These are phyloP conservation scores for Leishmania martiniquensis DNA, from an alignment of 208 protist species.

Conservation along the genomic window DNA sequence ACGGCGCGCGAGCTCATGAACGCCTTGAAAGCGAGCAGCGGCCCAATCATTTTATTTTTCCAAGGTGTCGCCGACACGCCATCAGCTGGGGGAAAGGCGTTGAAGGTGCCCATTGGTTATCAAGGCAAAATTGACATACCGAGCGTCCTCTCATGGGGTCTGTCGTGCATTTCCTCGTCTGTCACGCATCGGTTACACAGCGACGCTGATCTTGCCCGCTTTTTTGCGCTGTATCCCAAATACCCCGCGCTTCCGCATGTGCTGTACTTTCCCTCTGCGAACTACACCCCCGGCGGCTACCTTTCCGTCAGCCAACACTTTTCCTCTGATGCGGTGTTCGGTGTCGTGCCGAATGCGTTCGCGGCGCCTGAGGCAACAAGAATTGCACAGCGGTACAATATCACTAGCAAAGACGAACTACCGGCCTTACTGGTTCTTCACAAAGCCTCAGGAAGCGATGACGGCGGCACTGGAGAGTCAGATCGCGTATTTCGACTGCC, in stretches of 20 bases:
- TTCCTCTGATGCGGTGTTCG: conserved; percentile 40
- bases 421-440: conserved; percentile 41
- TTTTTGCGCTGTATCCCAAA: conserved; percentile 33
- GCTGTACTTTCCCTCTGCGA: conserved; percentile 41
- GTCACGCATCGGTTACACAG: conserved; percentile 39
- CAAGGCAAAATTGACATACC: conserved; percentile 13
- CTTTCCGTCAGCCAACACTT: conserved; percentile 36
- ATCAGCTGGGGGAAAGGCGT: not conserved
- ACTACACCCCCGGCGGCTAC: conserved; percentile 31
- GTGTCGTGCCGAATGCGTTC: conserved; percentile 46
- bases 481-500: conserved; percentile 33
- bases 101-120: conserved; percentile 38
- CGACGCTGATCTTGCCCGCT: conserved; percentile 33
- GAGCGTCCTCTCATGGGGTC: conserved; percentile 32
- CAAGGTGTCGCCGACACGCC: conserved; percentile 33
- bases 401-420: conserved; percentile 23
- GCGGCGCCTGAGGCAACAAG: not conserved
- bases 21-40: not conserved
- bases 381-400: conserved; percentile 43
- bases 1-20: conserved; percentile 16
- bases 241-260: conserved; percentile 45
- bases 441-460: conserved; percentile 9
- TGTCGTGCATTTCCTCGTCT: conserved; percentile 34
- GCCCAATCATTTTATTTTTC: conserved; percentile 33
- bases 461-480: conserved; percentile 6